Conservation (phyloP, 495 filamentous ascomycete genomes). For the Xylaria sp. region DNA sequence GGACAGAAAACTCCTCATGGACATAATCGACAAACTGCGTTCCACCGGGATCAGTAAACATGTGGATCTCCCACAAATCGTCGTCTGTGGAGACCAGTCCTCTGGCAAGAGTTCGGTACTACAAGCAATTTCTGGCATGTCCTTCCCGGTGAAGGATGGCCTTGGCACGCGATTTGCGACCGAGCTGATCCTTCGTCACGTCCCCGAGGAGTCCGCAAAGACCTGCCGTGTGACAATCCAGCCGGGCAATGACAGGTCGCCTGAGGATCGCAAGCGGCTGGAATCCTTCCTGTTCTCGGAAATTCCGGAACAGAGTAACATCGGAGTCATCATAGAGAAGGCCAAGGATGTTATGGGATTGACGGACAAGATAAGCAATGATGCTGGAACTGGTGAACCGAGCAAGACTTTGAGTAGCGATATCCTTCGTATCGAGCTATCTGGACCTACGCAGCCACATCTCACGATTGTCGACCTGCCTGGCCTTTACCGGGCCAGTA, state of each 20-base stretch:
- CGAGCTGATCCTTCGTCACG: slow-evolving; percentile 63
- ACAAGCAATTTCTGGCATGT: slow-evolving; percentile 73
- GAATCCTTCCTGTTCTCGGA: slow-evolving; percentile 21
- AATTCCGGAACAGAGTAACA: no score
- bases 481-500: slow-evolving; percentile 64
- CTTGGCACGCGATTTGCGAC: slow-evolving; percentile 73
- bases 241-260: no score
- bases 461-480: slow-evolving; percentile 76
- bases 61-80: slow-evolving; percentile 68
- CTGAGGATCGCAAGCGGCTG: slow-evolving; percentile 21
- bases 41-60: no score
- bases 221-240: no score
- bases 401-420: slow-evolving; percentile 65
- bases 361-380: slow-evolving; percentile 24
- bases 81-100: slow-evolving; percentile 75
- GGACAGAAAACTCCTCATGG: no score
- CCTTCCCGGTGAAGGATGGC: slow-evolving; percentile 67
- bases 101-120: slow-evolving; percentile 77
- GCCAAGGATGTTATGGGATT: slow-evolving; percentile 63
- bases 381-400: no score
- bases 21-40: no score
- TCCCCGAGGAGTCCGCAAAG: no score
- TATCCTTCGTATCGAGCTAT: slow-evolving; percentile 72
- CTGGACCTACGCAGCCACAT: slow-evolving; percentile 67
- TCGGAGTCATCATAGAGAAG: slow-evolving; percentile 56